Conservation (phyloP, 164 flowering plant genomes). For the Tinospora cordifolia region DNA sequence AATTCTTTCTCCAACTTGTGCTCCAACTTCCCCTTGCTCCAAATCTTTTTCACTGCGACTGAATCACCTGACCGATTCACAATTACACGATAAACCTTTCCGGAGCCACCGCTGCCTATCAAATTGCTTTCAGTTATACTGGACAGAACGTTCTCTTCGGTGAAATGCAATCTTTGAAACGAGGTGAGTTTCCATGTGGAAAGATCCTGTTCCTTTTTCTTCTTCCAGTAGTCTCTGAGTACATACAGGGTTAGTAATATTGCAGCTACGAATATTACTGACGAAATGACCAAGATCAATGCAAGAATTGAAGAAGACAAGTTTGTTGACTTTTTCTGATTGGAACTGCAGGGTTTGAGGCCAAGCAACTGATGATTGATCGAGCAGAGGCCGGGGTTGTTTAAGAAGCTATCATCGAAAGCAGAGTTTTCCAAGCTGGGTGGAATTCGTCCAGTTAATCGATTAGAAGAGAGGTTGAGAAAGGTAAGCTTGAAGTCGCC, state of each 20-base stretch:
- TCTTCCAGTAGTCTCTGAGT: conserved; percentile 30
- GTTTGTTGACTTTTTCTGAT: conserved; percentile 11
- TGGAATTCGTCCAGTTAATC: conserved; percentile 59
- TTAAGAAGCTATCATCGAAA: conserved; percentile 50
- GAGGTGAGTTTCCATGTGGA: conserved; percentile 63
- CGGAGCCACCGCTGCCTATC: conserved; percentile 83
- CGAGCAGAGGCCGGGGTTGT: conserved; percentile 58
- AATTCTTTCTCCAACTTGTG: conserved; percentile 51
- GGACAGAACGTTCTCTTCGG: conserved; percentile 40
- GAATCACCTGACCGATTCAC: conserved; percentile 26
- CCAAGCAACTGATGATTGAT: conserved; percentile 10
- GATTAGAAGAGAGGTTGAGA: conserved; percentile 68
- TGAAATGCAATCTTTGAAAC: conserved; percentile 59
- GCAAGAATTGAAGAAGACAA: conserved; percentile 28
- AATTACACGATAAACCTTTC: conserved; percentile 52
- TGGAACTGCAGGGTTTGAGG: conserved; percentile 25
- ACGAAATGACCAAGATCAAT: conserved; percentile 24
- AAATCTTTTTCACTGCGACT: conserved; percentile 76
- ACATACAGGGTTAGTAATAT: conserved; percentile 18
- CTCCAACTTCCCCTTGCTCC: conserved; percentile 37
- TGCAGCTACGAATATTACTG: conserved; percentile 15
- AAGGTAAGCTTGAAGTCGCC: conserved; percentile 28
- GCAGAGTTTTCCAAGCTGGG: conserved; percentile 36
- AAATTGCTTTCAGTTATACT: conserved; percentile 48
- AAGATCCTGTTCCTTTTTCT: conserved; percentile 21